Base-by-base conservation (phyloP, 2,329 filamentous ascomycete species). In the Alternaria rosae region DNA sequence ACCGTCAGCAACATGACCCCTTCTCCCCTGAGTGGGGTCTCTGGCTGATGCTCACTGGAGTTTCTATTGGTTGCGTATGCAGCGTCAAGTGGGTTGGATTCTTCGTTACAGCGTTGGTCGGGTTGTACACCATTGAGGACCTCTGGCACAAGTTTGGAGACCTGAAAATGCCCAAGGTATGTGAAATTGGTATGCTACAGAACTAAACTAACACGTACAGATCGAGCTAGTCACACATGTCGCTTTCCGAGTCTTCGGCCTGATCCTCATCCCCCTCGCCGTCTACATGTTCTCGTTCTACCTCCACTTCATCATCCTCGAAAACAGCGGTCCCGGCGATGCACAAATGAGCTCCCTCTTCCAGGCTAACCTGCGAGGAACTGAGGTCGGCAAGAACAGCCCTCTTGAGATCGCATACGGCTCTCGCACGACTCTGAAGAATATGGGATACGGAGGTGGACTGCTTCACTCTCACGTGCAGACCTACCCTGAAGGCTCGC, bases 311-410 rank as follows among this genome's bases (percentile, higher is more conserved):
- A 86, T 93, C 65, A 92, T 99, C 66, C 87, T 99, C 61, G 92
- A 96, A 80, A 94, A 93, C 82, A 94, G 91, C 72, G 95, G 95
- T 20, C 95, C 96, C 8, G 95, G 95, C 57, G 95, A 99, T 83
- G 95, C 95, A n/a, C 95, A 99, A 82, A 99, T 99, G 95, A 97
- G 94, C 83, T 99, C 95, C 25, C 88, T 99, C 53, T 99, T 99
- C 87, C 95, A 99, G 80, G 95, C 96, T 50, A 99, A 99, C 77
- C 86, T 99, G 38, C 90, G 89, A 73, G 95, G 95, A 25, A 98
- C 94, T 11, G 92, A 96, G 68, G 94, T 99, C 65, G 94, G 94
- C 76, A 93, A 92, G 79, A 91, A 97, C 79, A 97, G 94, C 76
- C 95, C 96, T 21, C 86, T 99, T 15, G 95, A 99, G 77, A 85